Evolutionary conservation across 352 stramenopile species (phyloP).

Genomic region (Globisporangium paroecandrum): DNA sequence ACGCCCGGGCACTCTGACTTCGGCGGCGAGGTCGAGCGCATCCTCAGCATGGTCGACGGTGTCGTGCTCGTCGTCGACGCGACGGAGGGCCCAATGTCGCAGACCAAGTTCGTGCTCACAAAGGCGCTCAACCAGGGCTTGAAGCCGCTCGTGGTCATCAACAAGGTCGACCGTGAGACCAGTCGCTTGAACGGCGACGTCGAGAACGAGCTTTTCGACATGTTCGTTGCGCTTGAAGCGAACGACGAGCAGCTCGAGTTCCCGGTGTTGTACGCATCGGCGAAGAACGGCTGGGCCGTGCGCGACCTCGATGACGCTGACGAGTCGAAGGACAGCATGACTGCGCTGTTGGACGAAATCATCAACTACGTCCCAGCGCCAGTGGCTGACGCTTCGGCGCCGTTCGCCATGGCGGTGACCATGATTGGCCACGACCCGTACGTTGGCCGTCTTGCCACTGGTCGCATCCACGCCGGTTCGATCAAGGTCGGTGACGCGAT

Average conservation of each 20-base stretch:
- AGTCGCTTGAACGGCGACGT: slow-evolving; percentile 91
- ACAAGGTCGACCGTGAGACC: slow-evolving; percentile 97
- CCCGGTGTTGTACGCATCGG: slow-evolving; percentile 94
- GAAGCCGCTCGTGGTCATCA: slow-evolving; percentile 96
- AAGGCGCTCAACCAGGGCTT: slow-evolving; percentile 93
- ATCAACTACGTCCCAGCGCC: slow-evolving; percentile 92
- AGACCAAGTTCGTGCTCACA: slow-evolving; percentile 99
- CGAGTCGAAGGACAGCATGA: slow-evolving; percentile 86
- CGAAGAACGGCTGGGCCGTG: slow-evolving; percentile 95
- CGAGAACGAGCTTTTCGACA: slow-evolving; percentile 96
- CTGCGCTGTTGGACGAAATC: slow-evolving; percentile 96
- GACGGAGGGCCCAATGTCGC: slow-evolving; percentile 95
- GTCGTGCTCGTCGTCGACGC: slow-evolving; percentile 97
- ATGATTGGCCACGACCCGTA: slow-evolving; percentile 98
- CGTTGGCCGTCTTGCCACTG: slow-evolving; percentile 96
- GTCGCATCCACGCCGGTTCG: slow-evolving; percentile 92
- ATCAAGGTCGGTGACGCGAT: slow-evolving; percentile 90
- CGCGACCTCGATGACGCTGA: slow-evolving; percentile 74
- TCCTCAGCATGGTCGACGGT: slow-evolving; percentile 97
- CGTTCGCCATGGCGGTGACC: slow-evolving; percentile 95
- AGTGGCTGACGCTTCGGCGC: slow-evolving; percentile 62
- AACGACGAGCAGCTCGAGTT: slow-evolving; percentile 97
- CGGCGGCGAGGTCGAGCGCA: slow-evolving; percentile 96
- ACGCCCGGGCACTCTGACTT: slow-evolving; percentile 99
- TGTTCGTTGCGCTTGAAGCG: slow-evolving; percentile 94